phyloP scores from a whole-genome alignment of 345 rosid species.

The Murraya paniculata region DNA sequence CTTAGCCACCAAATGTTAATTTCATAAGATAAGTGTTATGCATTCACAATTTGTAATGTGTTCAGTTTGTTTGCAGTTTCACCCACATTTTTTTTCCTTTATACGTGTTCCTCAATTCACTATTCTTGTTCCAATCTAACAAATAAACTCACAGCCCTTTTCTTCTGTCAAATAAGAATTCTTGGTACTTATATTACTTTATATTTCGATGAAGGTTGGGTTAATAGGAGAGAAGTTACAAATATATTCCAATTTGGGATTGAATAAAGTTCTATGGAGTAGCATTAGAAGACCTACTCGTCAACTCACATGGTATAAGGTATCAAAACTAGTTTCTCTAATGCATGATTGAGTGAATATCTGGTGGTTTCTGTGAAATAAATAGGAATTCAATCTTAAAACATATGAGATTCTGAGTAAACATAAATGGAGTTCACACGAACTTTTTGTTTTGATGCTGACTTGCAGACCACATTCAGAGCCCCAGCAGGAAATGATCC shows the following conservation, averaged over 20 bases:
- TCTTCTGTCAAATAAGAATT: not conserved
- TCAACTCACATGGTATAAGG: slow-evolving; percentile 62
- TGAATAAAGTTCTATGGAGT: slow-evolving; percentile 36
- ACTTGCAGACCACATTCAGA: slow-evolving; percentile 43
- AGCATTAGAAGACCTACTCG: slow-evolving; percentile 17
- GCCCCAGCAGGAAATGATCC: slow-evolving; percentile 51
- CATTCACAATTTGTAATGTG: not conserved
- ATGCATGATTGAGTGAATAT: not conserved
- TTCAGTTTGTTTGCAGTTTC: not conserved
- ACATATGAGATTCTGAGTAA: not conserved
- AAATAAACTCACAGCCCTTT: not conserved
- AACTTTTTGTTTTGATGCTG: not conserved
- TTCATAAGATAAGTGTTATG: not conserved
- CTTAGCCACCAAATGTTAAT: not conserved
- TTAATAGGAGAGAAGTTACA: slow-evolving; percentile 42
- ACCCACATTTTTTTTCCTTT: not conserved
- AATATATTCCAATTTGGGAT: slow-evolving; percentile 31
- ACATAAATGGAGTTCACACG: not conserved
- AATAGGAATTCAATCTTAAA: not conserved
- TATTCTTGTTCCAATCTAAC: not conserved
- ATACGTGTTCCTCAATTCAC: not conserved
- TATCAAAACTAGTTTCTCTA: slow-evolving; percentile 16
- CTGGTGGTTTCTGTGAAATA: not conserved
- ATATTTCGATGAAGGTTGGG: slow-evolving; percentile 38
- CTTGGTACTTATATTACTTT: not conserved